Conservation (phyloP, 805 yeast species). For the Jamesozyma hellenica region DNA sequence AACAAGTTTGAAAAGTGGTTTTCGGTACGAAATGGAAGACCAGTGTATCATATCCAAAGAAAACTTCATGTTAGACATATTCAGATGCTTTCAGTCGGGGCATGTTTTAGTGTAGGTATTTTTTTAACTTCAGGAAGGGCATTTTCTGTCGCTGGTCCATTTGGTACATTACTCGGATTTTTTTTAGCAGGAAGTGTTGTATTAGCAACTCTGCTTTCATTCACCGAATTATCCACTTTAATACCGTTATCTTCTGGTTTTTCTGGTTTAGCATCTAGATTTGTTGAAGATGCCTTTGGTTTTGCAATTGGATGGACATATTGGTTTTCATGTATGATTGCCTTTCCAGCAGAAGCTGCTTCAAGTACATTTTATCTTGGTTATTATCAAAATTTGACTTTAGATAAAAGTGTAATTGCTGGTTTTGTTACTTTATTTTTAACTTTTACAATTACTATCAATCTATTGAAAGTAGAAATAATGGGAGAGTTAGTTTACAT, state of each 20-base stretch:
- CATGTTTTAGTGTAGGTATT: conserved; percentile 57
- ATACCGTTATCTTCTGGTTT: conserved; percentile 56
- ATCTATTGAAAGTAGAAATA: conserved; percentile 57
- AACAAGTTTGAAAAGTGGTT: neutral
- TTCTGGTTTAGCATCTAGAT: conserved; percentile 52
- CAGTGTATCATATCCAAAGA: conserved; percentile 37
- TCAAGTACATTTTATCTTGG: conserved; percentile 54
- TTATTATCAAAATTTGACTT: conserved; percentile 48
- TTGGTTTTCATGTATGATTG: conserved; percentile 44
- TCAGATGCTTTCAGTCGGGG: conserved; percentile 58
- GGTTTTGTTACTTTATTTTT: conserved; percentile 61
- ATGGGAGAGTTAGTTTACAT: conserved; percentile 68
- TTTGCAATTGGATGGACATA: conserved; percentile 61
- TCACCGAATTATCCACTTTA: conserved; percentile 56
- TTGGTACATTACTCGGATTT: conserved; percentile 45
- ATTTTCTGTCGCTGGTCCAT: conserved; percentile 47
- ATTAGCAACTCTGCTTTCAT: conserved; percentile 48
- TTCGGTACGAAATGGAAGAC: neutral
- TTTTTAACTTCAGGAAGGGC: conserved; percentile 54
- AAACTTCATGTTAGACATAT: conserved; percentile 42
- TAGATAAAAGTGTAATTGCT: conserved; percentile 42
- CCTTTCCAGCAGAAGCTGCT: conserved; percentile 55
- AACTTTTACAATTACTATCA: conserved; percentile 36
- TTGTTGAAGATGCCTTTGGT: conserved; percentile 57
- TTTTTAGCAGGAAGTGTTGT: conserved; percentile 56